These are phyloP conservation scores for Aspergillus oerlinghausenensis DNA, from an alignment of 2,329 filamentous ascomycete genomes.

Conservation along the genomic window DNA sequence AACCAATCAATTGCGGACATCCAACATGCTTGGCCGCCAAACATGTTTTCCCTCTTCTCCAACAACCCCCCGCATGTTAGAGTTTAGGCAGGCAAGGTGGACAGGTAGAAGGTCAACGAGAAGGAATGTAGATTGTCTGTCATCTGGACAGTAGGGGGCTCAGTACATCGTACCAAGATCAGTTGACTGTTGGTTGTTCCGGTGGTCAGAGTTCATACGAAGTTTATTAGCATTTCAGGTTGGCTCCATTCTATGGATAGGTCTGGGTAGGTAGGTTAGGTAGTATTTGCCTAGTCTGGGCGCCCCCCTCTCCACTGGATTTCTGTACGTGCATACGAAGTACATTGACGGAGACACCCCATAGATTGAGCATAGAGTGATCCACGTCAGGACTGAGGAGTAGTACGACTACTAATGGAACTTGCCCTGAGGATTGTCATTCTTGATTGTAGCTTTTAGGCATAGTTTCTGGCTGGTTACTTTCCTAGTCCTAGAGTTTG, in stretches of 20 bases:
- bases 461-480: neutral
- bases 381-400: too few relatives aligned
- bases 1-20: slow-evolving; percentile 6
- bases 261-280: too few relatives aligned
- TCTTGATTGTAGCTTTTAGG: neutral
- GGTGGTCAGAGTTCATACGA: neutral
- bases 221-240: too few relatives aligned
- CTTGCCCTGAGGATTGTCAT: neutral
- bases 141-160: neutral
- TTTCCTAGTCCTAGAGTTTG: neutral
- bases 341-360: neutral
- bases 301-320: slow-evolving; percentile 9
- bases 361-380: too few relatives aligned
- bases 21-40: slow-evolving; percentile 1
- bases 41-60: neutral
- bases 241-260: too few relatives aligned
- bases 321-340: neutral
- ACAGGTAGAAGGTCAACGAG: neutral
- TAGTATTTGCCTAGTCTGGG: slow-evolving; percentile 16
- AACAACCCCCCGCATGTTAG: slow-evolving; percentile 5
- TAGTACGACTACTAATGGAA: neutral
- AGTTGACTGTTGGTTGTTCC: neutral
- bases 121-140: neutral
- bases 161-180: neutral
- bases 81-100: slow-evolving; percentile 1